phyloP scores from a whole-genome alignment of 345 rosid species.

The Ricinus communis region DNA sequence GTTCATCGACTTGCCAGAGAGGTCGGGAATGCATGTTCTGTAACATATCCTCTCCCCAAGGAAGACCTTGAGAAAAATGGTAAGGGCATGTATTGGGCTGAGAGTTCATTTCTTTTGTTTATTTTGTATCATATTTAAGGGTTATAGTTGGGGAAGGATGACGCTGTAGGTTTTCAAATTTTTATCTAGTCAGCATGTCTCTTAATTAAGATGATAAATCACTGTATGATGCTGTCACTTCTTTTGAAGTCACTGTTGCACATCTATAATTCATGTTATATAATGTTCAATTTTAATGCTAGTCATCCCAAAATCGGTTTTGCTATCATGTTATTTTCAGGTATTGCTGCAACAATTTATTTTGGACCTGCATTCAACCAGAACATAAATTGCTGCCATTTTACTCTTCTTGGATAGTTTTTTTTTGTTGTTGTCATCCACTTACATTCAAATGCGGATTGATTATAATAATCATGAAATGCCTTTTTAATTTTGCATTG shows the following conservation, averaged over 20 bases:
- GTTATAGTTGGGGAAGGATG: background rate
- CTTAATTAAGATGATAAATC: background rate
- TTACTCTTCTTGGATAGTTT: background rate
- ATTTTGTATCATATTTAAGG: background rate
- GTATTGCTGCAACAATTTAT: background rate
- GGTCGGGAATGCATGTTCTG: slow-evolving; percentile 72
- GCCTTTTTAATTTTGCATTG: background rate
- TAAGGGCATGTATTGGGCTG: slow-evolving; percentile 29
- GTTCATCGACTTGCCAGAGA: slow-evolving; percentile 63
- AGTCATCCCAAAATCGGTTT: background rate
- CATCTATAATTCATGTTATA: background rate
- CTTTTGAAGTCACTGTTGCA: background rate
- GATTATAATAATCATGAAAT: too few species aligned
- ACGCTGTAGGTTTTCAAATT: background rate
- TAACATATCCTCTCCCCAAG: slow-evolving; percentile 76
- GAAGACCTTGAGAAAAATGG: slow-evolving; percentile 72
- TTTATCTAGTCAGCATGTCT: too few species aligned
- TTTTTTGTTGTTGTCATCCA: too few species aligned
- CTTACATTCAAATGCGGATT: too few species aligned
- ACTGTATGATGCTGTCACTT: background rate
- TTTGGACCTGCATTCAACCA: background rate
- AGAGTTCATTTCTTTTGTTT: background rate
- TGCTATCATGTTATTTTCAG: background rate
- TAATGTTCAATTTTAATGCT: background rate
- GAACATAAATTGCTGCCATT: background rate